These are phyloP conservation scores for Solanum rostratum DNA, from an alignment of 257 asterid genomes.

Conservation along the genomic window DNA sequence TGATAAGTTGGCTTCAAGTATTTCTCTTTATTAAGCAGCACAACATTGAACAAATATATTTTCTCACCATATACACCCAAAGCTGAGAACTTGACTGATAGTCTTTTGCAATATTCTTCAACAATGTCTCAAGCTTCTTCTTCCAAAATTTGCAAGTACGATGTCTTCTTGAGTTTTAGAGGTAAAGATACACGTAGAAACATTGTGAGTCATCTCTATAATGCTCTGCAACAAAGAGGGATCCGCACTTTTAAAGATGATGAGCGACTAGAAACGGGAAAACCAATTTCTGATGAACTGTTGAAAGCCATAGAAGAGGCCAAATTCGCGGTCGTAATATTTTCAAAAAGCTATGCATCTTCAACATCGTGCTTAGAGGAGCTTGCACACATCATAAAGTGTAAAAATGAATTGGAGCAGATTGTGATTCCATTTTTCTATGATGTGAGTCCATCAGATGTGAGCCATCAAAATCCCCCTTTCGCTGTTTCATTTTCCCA, in stretches of 20 bases:
- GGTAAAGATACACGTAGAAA: background rate
- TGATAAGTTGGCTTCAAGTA: background rate
- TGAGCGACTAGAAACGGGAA: background rate
- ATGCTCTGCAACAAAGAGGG: background rate
- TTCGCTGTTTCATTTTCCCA: background rate
- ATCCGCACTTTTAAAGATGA: background rate
- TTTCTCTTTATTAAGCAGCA: background rate
- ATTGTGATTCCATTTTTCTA: background rate
- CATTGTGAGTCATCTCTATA: background rate
- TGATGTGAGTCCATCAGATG: background rate
- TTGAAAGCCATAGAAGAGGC: background rate
- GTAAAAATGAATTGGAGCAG: background rate
- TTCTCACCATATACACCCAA: background rate
- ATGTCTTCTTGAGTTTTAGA: background rate
- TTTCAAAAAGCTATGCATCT: background rate
- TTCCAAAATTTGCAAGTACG: background rate
- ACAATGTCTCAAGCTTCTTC: background rate
- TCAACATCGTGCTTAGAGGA: background rate
- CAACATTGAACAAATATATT: no score
- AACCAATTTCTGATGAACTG: background rate
- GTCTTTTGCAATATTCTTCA: background rate
- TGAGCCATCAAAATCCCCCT: background rate
- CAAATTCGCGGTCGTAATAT: background rate
- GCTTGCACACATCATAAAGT: background rate
- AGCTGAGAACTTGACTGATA: background rate